These are phyloP conservation scores for Harrya chromipes DNA, from an alignment of 768 basidiomycete genomes.

Conservation along the genomic window DNA sequence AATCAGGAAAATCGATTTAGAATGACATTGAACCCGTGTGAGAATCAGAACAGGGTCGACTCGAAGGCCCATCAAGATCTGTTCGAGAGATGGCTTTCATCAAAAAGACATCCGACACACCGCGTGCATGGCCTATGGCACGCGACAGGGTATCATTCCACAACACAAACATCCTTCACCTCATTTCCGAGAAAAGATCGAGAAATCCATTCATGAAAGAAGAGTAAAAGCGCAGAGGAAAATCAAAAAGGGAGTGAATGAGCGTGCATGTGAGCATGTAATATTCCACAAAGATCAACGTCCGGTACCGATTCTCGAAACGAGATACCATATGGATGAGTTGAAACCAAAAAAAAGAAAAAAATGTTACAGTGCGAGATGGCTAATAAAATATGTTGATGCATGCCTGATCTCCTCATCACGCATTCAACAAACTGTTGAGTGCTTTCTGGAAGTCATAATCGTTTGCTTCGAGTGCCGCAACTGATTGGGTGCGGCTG, in stretches of 20 bases:
- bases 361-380: conserved; percentile 21
- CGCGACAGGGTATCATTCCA: too few relatives aligned
- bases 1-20: conserved; percentile 8
- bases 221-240: not conserved
- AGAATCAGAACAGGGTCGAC: conserved; percentile 1
- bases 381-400: conserved; percentile 16
- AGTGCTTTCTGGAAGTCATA: conserved; percentile 81
- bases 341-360: not conserved
- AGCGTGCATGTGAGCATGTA: conserved; percentile 27
- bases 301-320: conserved; percentile 13
- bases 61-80: conserved; percentile 1
- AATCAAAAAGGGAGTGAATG: conserved; percentile 14
- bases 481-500: conserved; percentile 73
- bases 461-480: conserved; percentile 77
- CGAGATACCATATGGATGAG: conserved; percentile 14
- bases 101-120: not conserved
- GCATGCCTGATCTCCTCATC: conserved; percentile 12
- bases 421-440: conserved; percentile 60
- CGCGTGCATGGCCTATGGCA: not conserved
- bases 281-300: conserved; percentile 22
- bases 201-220: conserved; percentile 16
- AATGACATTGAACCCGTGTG: conserved; percentile 8
- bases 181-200: conserved; percentile 9
- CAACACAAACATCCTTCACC: not conserved
- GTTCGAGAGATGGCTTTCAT: not conserved